Evolutionary conservation across 768 basidiomycete species (phyloP).

Genomic region (Kwoniella sp.): DNA sequence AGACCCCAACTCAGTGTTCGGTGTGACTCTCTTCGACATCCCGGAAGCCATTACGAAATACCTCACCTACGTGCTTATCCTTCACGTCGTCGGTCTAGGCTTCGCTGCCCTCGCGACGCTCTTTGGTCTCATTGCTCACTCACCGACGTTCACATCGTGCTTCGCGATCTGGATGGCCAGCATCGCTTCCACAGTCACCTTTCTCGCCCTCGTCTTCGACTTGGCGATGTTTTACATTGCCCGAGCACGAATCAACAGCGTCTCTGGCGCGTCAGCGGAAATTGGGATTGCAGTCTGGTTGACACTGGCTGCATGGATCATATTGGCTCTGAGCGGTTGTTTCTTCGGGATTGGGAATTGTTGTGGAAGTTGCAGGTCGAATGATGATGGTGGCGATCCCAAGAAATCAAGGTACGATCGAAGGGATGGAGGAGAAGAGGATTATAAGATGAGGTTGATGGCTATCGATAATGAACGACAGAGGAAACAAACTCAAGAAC

Average conservation of each 20-base stretch:
- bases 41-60: constrained; percentile 82
- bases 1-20: constrained; percentile 84
- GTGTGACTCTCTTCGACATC: constrained; percentile 68
- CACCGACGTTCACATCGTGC: constrained; percentile 68
- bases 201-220: constrained; percentile 91
- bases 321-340: constrained; percentile 72
- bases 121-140: constrained; percentile 84
- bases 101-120: constrained; percentile 71
- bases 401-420: constrained; percentile 17
- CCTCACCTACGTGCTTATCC: constrained; percentile 88
- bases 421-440: constrained; percentile 14
- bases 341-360: constrained; percentile 82
- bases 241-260: constrained; percentile 74
- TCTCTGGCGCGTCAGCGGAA: constrained; percentile 71
- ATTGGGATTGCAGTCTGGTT: constrained; percentile 65
- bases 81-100: constrained; percentile 84
- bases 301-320: constrained; percentile 51
- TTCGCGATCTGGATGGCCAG: constrained; percentile 58
- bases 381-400: constrained; percentile 35
- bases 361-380: constrained; percentile 62
- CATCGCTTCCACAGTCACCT: constrained; percentile 73
- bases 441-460: constrained; percentile 52
- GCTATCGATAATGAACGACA: constrained; percentile 40
- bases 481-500: constrained; percentile 48
- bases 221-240: constrained; percentile 86